phyloP scores from a whole-genome alignment of 225 moss, liverwort and hornwort species.

The Anthoceros angustus region DNA sequence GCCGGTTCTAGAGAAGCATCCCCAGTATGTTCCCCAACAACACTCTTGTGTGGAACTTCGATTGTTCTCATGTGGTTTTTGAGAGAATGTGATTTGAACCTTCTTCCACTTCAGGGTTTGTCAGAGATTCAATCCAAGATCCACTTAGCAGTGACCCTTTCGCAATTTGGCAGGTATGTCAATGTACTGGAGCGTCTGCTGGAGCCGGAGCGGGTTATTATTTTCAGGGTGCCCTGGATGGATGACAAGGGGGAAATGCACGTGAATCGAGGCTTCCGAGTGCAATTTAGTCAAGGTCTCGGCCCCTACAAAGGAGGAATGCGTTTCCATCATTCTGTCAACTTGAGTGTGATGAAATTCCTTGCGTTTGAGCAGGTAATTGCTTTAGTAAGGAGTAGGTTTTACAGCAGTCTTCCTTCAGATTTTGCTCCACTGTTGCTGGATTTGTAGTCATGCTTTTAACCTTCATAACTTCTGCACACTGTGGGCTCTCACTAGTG shows the following conservation, averaged over 20 bases:
- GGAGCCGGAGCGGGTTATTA: conserved; percentile 94
- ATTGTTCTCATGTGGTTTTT: too few relatives aligned
- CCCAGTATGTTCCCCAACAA: conserved; percentile 48
- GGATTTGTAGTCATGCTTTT: too few relatives aligned
- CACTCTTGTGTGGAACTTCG: background rate
- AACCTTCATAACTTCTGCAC: too few relatives aligned
- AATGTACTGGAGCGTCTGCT: conserved; percentile 92
- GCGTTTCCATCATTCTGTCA: conserved; percentile 87
- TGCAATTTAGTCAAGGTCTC: conserved; percentile 93
- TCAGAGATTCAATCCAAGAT: background rate
- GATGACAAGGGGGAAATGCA: conserved; percentile 99
- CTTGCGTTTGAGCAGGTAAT: conserved; percentile 93
- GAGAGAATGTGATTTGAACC: too few relatives aligned
- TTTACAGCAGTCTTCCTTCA: too few relatives aligned
- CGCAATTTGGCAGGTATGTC: conserved; percentile 40
- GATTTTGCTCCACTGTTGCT: too few relatives aligned
- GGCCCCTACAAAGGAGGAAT: conserved; percentile 98
- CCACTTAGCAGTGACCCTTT: background rate
- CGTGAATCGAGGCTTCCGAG: conserved; percentile 94
- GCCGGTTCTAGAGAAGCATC: conserved; percentile 83
- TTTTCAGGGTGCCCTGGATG: conserved; percentile 97
- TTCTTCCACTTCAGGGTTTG: background rate
- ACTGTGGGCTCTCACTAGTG: too few relatives aligned
- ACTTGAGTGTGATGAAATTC: conserved; percentile 94
- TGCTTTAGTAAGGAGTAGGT: background rate